A percentile compares a stretch with the other conserved stretches of the same genome.
Evolutionary conservation across 495 filamentous ascomycete species (phyloP).

Genomic region (Usnea hakonensis): DNA sequence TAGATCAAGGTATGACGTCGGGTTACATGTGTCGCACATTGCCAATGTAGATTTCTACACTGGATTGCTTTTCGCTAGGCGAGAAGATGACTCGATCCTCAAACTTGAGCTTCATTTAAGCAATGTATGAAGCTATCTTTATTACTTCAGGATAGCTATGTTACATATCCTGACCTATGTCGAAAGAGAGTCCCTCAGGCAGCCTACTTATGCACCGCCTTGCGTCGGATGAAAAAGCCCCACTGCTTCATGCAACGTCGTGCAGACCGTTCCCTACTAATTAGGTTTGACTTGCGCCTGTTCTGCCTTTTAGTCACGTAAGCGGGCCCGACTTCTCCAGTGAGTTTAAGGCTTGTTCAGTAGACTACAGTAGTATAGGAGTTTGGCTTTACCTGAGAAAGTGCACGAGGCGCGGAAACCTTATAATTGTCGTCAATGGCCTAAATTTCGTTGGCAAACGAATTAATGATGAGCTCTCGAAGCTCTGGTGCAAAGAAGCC

Average conservation of each 20-base stretch:
- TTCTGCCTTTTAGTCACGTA: neutral
- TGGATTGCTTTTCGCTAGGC: neutral
- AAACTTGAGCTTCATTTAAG: neutral
- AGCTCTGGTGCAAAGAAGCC: neutral
- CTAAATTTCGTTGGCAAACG: neutral
- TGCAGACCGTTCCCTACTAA: neutral
- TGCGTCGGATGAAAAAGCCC: neutral
- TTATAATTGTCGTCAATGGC: neutral
- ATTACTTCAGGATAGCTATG: neutral
- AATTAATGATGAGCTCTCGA: neutral
- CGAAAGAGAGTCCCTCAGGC: neutral
- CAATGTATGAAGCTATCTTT: neutral
- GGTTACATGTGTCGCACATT: neutral
- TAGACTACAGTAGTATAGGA: neutral
- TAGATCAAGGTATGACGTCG: too few species aligned
- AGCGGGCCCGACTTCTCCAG: neutral
- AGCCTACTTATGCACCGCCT: neutral
- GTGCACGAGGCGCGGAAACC: neutral
- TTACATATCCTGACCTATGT: neutral
- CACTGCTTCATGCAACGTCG: neutral
- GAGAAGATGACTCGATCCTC: neutral
- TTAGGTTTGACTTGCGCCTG: neutral
- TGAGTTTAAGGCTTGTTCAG: neutral
- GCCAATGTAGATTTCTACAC: neutral
- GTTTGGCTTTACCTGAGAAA: neutral